Evolutionary conservation across 2,329 filamentous ascomycete species (phyloP), one percentile per base, ranked within the genome.

Genomic region (Colletotrichum plurivorum): DNA sequence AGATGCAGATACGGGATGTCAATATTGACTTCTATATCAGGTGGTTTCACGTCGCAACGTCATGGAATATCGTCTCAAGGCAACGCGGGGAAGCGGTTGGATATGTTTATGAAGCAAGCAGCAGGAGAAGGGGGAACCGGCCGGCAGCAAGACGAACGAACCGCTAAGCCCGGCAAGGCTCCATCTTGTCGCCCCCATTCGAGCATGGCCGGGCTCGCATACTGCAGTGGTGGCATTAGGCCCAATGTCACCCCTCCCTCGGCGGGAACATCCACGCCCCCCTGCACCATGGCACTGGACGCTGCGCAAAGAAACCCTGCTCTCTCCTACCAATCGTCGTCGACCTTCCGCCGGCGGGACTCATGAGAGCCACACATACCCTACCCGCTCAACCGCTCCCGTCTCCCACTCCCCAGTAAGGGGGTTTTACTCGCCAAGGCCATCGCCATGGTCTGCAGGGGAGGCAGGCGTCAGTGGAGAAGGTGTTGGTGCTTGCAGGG

Each of bases 161-260:
- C 62, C 62, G 51, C 67, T 69, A 69, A 61, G 67, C 67, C 67
- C 51, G 56, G 62, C 63, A 69, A 66, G 67, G 67, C 55, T 66
- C 56, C 49, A 27, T 69, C 31, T 66, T 43, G 49, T 46, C 67
- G 43, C 67, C 62, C 55, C 63, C 67, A 52, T 52, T 39, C 36
- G 12, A 61, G n/a, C 41, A 60, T 27, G 65, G 22, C 31, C 31
- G 10, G 31, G 31, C 31, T 36, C 31, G 31, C 31, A 36, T 36
- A 36, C 58, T 31, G 39, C 25, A 16, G 20, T 66, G 62, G 55
- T 66, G 51, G 55, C 45, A 69, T 59, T 65, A 20, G 61, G 45
- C 49, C 54, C 54, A 65, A 65, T 69, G 31, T 12, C 61, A 55
- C 62, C 36, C 61, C 51, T 56, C 36, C 36, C 55, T 53, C 49